Percentiles rank a stretch among this genome's conserved stretches.
These are phyloP conservation scores for Gloeopeniophorella convolvens DNA, from an alignment of 768 basidiomycete species.

Conservation along the genomic window DNA sequence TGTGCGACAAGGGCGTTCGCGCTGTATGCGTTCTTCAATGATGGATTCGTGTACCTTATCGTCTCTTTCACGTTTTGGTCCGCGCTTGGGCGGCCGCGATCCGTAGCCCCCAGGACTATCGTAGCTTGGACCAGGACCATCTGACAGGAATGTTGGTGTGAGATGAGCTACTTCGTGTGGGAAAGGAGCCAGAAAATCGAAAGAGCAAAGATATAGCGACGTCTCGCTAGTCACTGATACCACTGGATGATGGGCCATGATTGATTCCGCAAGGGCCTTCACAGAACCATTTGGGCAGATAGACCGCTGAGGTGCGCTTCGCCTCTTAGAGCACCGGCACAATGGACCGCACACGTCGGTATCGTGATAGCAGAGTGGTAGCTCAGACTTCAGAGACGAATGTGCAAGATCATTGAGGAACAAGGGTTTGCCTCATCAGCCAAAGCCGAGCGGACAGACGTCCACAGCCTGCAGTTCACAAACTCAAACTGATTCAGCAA, in stretches of 20 bases:
- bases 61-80: slow-evolving; percentile 67
- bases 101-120: slow-evolving; percentile 42
- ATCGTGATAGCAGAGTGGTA: not conserved
- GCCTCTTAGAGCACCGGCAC: slow-evolving; percentile 11
- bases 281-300: slow-evolving; percentile 6
- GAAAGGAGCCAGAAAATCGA: slow-evolving; percentile 15
- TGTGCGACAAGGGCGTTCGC: slow-evolving; percentile 92
- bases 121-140: slow-evolving; percentile 53
- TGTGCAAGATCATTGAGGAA: slow-evolving; percentile 9
- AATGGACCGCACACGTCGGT: slow-evolving; percentile 9
- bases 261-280: slow-evolving; percentile 1
- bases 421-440: slow-evolving; percentile 11
- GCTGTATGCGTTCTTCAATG: slow-evolving; percentile 90
- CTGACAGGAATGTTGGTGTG: slow-evolving; percentile 40
- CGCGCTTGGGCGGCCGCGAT: slow-evolving; percentile 37
- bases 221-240: not conserved
- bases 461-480: slow-evolving; percentile 16
- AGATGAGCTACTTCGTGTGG: slow-evolving; percentile 19
- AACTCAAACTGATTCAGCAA: slow-evolving; percentile 23
- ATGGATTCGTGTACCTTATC: slow-evolving; percentile 88
- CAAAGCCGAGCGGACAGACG: slow-evolving; percentile 6
- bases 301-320: not conserved
- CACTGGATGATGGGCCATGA: slow-evolving; percentile 2
- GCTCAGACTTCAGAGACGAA: slow-evolving; percentile 9
- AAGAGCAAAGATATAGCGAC: slow-evolving; percentile 8